phyloP scores from a whole-genome alignment of 1,139 yeast genomes.

The Hansenula anomala region DNA sequence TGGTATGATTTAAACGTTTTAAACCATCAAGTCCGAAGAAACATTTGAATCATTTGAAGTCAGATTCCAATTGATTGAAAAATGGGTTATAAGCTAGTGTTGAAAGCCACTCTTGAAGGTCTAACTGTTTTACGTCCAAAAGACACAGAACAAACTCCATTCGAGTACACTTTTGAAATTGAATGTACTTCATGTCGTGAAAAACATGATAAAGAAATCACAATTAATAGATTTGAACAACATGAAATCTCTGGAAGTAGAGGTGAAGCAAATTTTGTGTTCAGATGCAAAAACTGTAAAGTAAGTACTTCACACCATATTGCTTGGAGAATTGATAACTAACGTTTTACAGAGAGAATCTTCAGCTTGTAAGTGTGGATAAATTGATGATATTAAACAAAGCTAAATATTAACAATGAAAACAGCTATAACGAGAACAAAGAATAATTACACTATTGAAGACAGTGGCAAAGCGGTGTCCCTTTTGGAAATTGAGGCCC shows the following conservation, averaged over 20 bases:
- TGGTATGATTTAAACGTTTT: neutral
- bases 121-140: constrained; percentile 62
- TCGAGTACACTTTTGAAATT: constrained; percentile 68
- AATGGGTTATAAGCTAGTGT: constrained; percentile 37
- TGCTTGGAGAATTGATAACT: too few species aligned
- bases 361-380: constrained; percentile 18
- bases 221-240: constrained; percentile 56
- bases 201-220: constrained; percentile 66
- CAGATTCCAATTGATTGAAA: too few species aligned
- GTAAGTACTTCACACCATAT: constrained; percentile 7
- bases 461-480: constrained; percentile 28
- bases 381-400: constrained; percentile 16
- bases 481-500: constrained; percentile 69
- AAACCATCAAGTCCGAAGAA: neutral
- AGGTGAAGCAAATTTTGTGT: constrained; percentile 82
- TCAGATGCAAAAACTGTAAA: constrained; percentile 69
- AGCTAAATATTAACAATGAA: constrained; percentile 19
- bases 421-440: constrained; percentile 33
- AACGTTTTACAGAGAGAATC: constrained; percentile 33
- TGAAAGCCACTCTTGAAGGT: constrained; percentile 56
- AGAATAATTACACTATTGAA: constrained; percentile 29
- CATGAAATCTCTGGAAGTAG: constrained; percentile 60
- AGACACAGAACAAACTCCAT: constrained; percentile 59
- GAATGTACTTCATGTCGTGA: constrained; percentile 82
- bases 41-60: too few species aligned